Conservation (phyloP, 148 eudicot genomes). For the Amaranthus hypochondriacus region DNA sequence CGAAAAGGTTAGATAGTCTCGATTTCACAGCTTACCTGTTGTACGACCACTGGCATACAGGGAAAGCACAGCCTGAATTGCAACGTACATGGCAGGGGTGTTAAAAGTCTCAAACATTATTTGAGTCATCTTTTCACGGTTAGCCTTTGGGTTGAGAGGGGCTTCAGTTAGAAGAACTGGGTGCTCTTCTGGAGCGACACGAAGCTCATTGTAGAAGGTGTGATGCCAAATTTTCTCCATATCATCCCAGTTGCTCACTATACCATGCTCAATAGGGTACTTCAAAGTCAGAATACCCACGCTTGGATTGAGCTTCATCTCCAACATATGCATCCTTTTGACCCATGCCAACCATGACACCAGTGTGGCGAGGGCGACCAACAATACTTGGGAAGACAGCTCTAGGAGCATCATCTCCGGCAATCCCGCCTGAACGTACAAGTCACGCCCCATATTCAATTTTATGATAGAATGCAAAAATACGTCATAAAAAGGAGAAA, state of each 20-base stretch:
- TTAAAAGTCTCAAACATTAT: conserved; percentile 89
- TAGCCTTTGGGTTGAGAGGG: conserved; percentile 88
- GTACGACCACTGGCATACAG: conserved; percentile 92
- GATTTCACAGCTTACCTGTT: conserved; percentile 47
- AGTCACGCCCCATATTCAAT: conserved; percentile 4
- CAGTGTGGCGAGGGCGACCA: conserved; percentile 84
- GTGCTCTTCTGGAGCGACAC: conserved; percentile 93
- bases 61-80: conserved; percentile 76
- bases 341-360: conserved; percentile 96
- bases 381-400: conserved; percentile 90
- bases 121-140: conserved; percentile 90
- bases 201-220: conserved; percentile 86
- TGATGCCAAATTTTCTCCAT: conserved; percentile 97
- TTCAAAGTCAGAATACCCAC: conserved; percentile 82
- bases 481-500: background rate
- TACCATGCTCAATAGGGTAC: conserved; percentile 89
- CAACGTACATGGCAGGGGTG: conserved; percentile 79
- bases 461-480: background rate
- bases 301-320: conserved; percentile 89
- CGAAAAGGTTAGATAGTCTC: background rate
- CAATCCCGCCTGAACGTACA: conserved; percentile 67
- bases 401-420: conserved; percentile 93
- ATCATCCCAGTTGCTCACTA: conserved; percentile 93
- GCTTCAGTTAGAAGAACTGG: conserved; percentile 83
- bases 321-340: conserved; percentile 88